These are phyloP conservation scores for Arthrinium puccinioides DNA, from an alignment of 2,329 filamentous ascomycete genomes.

Conservation along the genomic window DNA sequence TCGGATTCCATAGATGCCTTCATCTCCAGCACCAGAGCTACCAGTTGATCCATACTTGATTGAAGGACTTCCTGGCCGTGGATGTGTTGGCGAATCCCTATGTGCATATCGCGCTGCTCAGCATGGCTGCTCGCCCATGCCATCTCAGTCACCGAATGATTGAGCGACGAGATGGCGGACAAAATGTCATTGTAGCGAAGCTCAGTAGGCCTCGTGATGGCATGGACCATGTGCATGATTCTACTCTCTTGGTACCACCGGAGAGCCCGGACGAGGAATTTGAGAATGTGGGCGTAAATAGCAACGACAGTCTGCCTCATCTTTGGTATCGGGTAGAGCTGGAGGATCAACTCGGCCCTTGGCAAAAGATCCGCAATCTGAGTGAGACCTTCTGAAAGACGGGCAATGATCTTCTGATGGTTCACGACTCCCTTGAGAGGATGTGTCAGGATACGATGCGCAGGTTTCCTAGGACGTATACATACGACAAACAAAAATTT, in stretches of 20 bases:
- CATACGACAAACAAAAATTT: background rate
- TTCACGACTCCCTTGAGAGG: background rate
- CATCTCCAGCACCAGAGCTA: background rate
- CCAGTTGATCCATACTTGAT: background rate
- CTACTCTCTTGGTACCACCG: slow-evolving; percentile 19
- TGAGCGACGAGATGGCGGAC: background rate
- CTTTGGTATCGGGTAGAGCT: background rate
- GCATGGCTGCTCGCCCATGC: background rate
- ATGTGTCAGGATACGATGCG: background rate
- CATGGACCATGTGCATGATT: slow-evolving; percentile 11
- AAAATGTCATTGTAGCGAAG: slow-evolving; percentile 14
- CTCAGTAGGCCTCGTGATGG: slow-evolving; percentile 11
- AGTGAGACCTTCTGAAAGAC: background rate
- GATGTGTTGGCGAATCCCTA: background rate
- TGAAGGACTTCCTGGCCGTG: background rate
- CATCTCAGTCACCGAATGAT: background rate
- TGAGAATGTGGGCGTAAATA: slow-evolving; percentile 19
- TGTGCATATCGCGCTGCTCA: slow-evolving; percentile 1
- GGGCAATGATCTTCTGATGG: background rate
- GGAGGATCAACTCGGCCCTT: background rate
- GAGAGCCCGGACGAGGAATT: slow-evolving; percentile 16
- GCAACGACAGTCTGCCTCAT: background rate
- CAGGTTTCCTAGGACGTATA: background rate
- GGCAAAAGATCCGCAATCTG: background rate
- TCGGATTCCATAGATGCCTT: background rate